Conservation (phyloP, 2,329 filamentous ascomycete genomes). For the Leptodontidium sp. region DNA sequence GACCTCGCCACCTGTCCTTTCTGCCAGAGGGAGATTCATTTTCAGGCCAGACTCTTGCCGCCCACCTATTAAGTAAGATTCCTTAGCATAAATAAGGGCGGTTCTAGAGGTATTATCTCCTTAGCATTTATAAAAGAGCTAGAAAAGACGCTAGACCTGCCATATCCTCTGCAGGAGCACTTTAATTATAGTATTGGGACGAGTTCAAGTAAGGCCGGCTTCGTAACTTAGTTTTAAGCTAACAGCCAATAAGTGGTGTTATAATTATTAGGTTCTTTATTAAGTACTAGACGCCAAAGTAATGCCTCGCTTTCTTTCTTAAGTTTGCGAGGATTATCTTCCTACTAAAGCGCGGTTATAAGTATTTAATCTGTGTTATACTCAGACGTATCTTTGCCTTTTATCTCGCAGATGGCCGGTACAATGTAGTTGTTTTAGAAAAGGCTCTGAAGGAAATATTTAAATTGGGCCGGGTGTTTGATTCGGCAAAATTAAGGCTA, state of each 20-base stretch:
- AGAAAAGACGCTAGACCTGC: conserved; percentile 33
- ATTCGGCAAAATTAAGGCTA: conserved; percentile 20
- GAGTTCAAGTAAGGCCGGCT: conserved; percentile 39
- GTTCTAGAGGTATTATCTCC: conserved; percentile 41
- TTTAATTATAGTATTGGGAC: conserved; percentile 41
- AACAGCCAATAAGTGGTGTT: conserved; percentile 33
- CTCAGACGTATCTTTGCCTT: conserved; percentile 29
- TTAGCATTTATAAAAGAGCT: conserved; percentile 39
- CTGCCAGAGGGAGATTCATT: conserved; percentile 36
- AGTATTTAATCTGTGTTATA: conserved; percentile 27
- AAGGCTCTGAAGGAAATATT: conserved; percentile 33
- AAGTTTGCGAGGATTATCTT: conserved; percentile 34
- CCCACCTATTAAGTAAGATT: conserved; percentile 38
- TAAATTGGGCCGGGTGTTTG: conserved; percentile 31
- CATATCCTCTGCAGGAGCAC: conserved; percentile 38
- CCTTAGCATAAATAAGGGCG: conserved; percentile 48
- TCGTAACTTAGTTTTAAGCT: conserved; percentile 5
- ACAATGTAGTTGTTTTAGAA: conserved; percentile 34
- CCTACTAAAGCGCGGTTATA: conserved; percentile 13
- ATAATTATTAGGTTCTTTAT: conserved; percentile 33
- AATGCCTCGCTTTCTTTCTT: conserved; percentile 32
- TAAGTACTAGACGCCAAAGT: conserved; percentile 29
- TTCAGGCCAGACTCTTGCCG: conserved; percentile 45
- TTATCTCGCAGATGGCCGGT: conserved; percentile 34
- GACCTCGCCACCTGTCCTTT: conserved; percentile 43